Conservation (phyloP, 2,329 filamentous ascomycete genomes). For the Macroventuria anomochaeta region DNA sequence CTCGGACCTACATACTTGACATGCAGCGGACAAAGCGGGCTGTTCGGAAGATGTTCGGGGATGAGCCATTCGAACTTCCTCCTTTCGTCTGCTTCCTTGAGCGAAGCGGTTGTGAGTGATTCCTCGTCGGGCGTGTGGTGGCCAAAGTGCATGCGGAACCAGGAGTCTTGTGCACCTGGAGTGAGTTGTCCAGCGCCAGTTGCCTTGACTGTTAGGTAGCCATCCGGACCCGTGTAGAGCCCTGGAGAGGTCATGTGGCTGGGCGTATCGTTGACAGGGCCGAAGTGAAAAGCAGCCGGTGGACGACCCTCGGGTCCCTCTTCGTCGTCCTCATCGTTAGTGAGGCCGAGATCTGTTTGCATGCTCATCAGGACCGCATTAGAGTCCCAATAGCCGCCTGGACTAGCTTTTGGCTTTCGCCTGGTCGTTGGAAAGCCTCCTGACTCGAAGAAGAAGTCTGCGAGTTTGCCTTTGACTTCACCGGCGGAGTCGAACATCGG, state of each 20-base stretch:
- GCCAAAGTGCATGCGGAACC: constrained; percentile 22
- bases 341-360: constrained; percentile 19
- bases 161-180: constrained; percentile 15
- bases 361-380: constrained; percentile 47
- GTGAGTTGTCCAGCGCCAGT: not conserved
- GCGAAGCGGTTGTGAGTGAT: constrained; percentile 10
- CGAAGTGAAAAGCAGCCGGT: constrained; percentile 4
- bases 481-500: constrained; percentile 30
- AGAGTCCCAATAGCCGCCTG: constrained; percentile 44
- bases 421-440: constrained; percentile 13
- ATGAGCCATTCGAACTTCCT: constrained; percentile 49
- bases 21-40: constrained; percentile 54
- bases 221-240: constrained; percentile 7
- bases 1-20: constrained; percentile 48
- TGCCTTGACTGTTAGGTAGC: constrained; percentile 19
- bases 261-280: constrained; percentile 7
- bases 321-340: constrained; percentile 18
- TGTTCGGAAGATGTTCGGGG: constrained; percentile 54
- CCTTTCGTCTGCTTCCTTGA: constrained; percentile 33
- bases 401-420: constrained; percentile 17
- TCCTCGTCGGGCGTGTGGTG: constrained; percentile 8
- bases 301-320: constrained; percentile 34
- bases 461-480: constrained; percentile 39
- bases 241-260: not conserved
- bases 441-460: constrained; percentile 45